Base-by-base conservation (phyloP, 176 grass and related monocot species). In the Coix lacrymajobi region DNA sequence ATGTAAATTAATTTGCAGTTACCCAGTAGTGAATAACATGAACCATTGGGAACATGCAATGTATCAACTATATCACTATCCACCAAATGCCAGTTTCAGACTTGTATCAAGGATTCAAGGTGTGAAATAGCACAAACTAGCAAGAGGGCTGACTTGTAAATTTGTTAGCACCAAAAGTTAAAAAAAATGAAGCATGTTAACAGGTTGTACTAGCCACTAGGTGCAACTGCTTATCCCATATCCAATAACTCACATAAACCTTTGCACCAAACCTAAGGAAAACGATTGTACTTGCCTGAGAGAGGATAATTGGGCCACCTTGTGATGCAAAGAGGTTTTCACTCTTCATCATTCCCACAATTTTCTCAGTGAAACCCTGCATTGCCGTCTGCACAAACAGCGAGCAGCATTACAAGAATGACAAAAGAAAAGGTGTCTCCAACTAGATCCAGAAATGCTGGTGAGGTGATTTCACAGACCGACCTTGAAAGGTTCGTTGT, bases 401-500 rank as follows among this genome's bases (percentile, higher is more conserved):
- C 48, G 44, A 8, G 17, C 62, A 71, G 64, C 66, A 73, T 67
- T 73, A 74, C 57, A 88, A 57, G 10, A 49, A 49, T 46, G 33
- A 45, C 52, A 65, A 28, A 62, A 20, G 67, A 31, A 29, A 68
- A 10, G 29, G 33, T 34, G 45, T 58, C 73, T 38, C 45, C 12
- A 52, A 62, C 75, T 81, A 76, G 73, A 77, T 65, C 62, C 62
- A 77, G 72, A 89, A 78, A 86, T 83, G 44, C 1, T 45, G n/a
- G 16, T 8, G 54, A 75, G n/a, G n/a, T 60, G n/a, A 60, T 60
- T 51, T 81, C 8, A 80, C 36, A 61, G 4, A 98, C 96, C 83
- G 6, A 98, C 96, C 96, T 98, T 98, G 72, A 98, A 98, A 62
- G 96, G 96, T 33, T 89, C 96, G 57, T 98, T 98, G 78, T 98